These are phyloP conservation scores for Cordyceps javanica DNA, from an alignment of 2,329 filamentous ascomycete genomes.

Conservation along the genomic window DNA sequence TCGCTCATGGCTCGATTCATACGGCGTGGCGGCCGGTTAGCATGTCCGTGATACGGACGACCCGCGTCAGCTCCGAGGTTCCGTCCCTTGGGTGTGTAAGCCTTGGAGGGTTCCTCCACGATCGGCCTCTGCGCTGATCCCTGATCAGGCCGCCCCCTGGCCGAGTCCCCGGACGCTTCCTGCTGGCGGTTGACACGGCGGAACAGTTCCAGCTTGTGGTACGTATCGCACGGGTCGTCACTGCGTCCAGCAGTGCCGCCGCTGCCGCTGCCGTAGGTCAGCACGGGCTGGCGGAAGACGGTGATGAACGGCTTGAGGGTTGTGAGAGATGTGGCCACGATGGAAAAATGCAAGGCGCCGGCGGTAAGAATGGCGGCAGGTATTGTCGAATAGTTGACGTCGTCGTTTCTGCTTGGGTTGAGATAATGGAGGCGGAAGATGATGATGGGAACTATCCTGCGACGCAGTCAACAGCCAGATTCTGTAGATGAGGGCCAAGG, in stretches of 20 bases:
- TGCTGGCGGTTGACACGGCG: neutral
- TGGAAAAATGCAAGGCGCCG: constrained; percentile 11
- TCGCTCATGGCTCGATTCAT: neutral
- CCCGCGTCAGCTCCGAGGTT: neutral
- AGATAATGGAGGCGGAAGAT: constrained; percentile 7
- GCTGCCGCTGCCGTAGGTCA: neutral
- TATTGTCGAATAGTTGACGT: constrained; percentile 2
- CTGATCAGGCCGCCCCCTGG: constrained; percentile 10
- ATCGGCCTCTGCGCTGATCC: neutral
- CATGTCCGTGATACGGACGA: neutral
- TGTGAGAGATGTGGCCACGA: constrained; percentile 10
- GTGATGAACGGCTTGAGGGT: constrained; percentile 12
- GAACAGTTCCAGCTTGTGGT: constrained; percentile 10
- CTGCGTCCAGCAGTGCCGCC: neutral
- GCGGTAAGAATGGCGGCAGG: constrained; percentile 10
- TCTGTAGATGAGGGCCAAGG: neutral
- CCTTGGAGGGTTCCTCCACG: neutral
- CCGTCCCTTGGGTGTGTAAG: neutral
- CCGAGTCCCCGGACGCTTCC: neutral
- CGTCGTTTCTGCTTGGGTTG: neutral
- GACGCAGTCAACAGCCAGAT: too few species aligned
- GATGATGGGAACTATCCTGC: neutral
- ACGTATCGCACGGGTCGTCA: neutral
- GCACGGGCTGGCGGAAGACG: constrained; percentile 5
- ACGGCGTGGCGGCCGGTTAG: neutral